Conservation (phyloP, 108 stramenopile species). For the Cylindrotheca closterium region DNA sequence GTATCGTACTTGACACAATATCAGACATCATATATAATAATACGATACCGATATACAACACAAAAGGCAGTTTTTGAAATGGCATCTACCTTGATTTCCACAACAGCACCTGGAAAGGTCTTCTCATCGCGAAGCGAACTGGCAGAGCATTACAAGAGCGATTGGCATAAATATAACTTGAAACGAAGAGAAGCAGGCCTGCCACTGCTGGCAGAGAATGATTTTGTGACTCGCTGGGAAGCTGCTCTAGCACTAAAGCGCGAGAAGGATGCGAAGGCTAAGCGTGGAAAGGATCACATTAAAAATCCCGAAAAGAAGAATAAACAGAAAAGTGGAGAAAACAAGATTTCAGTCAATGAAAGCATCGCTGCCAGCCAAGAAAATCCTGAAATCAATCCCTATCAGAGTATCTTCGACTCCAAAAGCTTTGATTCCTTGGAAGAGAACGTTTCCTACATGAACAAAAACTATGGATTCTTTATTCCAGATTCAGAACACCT, state of each 20-base stretch:
- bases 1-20: too few species aligned
- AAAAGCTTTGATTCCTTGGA: constrained; percentile 51
- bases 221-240: constrained; percentile 75
- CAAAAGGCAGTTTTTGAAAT: too few species aligned
- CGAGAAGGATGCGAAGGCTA: constrained; percentile 50
- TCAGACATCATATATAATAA: too few species aligned
- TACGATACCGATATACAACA: too few species aligned
- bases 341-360: not conserved
- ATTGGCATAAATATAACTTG: constrained; percentile 98
- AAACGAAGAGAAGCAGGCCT: constrained; percentile 89
- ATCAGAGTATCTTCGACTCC: constrained; percentile 86
- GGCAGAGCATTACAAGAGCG: constrained; percentile 87
- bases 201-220: constrained; percentile 61
- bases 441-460: constrained; percentile 76
- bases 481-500: constrained; percentile 91
- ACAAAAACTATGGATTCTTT: constrained; percentile 80
- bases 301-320: constrained; percentile 50
- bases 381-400: constrained; percentile 78
- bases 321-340: constrained; percentile 11
- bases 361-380: constrained; percentile 47
- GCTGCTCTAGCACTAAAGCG: constrained; percentile 75
- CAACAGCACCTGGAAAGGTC: constrained; percentile 82
- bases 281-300: constrained; percentile 62
- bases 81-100: constrained; percentile 74
- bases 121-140: constrained; percentile 74